Evolutionary conservation across 768 basidiomycete species (phyloP).

Genomic region (Pisolithus marmoratus): DNA sequence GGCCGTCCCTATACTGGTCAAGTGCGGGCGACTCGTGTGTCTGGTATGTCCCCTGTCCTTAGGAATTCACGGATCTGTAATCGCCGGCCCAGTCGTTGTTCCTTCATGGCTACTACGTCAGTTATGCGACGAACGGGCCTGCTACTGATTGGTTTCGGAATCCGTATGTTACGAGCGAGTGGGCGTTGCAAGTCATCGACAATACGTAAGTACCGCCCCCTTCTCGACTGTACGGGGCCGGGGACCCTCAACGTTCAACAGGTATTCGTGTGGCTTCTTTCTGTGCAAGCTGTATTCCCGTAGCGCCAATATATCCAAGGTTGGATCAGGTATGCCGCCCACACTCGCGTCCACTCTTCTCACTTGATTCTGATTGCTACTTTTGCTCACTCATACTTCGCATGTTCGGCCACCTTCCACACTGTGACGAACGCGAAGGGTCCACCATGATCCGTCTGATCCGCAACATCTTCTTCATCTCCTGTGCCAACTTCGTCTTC

Average conservation of each 20-base stretch:
- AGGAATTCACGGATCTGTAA: neutral
- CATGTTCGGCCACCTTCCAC: too few species aligned
- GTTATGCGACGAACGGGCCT: neutral
- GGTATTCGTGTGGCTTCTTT: slow-evolving; percentile 24
- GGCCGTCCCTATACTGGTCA: slow-evolving; percentile 23
- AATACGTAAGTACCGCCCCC: neutral
- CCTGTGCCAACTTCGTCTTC: slow-evolving; percentile 34
- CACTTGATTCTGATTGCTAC: neutral
- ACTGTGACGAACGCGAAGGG: neutral
- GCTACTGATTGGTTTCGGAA: slow-evolving; percentile 1
- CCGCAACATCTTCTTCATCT: slow-evolving; percentile 31
- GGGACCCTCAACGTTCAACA: neutral
- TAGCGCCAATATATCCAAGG: neutral
- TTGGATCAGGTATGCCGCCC: neutral
- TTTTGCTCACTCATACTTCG: too few species aligned
- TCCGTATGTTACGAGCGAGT: neutral
- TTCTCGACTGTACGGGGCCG: too few species aligned
- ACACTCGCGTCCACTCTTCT: neutral
- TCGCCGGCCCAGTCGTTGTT: neutral
- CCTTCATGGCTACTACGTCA: slow-evolving; percentile 6
- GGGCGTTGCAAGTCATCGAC: neutral
- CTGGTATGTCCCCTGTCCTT: slow-evolving; percentile 5
- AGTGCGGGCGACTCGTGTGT: slow-evolving; percentile 22
- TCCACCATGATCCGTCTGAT: slow-evolving; percentile 14
- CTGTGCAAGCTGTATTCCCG: slow-evolving; percentile 14